A percentile compares a stretch with the other conserved stretches of the same genome.
phyloP scores from a whole-genome alignment of 1,284 basidiomycete genomes.

The Erythrobasidium hasegawianum region DNA sequence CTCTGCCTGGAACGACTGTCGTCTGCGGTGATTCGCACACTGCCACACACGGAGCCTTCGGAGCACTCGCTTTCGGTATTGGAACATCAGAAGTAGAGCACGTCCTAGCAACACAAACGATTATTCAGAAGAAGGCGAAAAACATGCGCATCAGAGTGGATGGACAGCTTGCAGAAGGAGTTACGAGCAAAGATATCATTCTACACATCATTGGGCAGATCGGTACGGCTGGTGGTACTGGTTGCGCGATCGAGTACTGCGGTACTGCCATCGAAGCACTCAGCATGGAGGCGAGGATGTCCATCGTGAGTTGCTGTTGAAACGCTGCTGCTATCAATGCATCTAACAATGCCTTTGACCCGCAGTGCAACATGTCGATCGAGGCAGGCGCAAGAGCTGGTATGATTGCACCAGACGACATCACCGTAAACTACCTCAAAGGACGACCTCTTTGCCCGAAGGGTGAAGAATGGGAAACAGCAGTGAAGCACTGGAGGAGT shows the following conservation, averaged over 20 bases:
- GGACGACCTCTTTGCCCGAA: constrained; percentile 77
- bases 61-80: constrained; percentile 92
- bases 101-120: constrained; percentile 90
- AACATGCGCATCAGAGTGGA: constrained; percentile 95
- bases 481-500: constrained; percentile 82
- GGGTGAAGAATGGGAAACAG: constrained; percentile 83
- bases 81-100: constrained; percentile 97
- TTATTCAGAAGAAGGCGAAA: constrained; percentile 86
- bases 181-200: constrained; percentile 91
- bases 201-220: constrained; percentile 91
- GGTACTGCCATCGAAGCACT: constrained; percentile 85
- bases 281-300: constrained; percentile 73
- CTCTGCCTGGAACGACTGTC: constrained; percentile 85
- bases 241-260: constrained; percentile 87
- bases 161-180: constrained; percentile 77
- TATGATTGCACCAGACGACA: constrained; percentile 90
- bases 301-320: constrained; percentile 17
- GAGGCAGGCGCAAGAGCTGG: constrained; percentile 85
- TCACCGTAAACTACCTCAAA: constrained; percentile 82
- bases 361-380: constrained; percentile 88
- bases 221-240: constrained; percentile 91
- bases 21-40: constrained; percentile 97
- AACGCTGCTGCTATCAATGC: no score
- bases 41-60: constrained; percentile 84
- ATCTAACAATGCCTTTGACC: no score